Conservation (phyloP, 2,329 filamentous ascomycete species). For the Paecilomyces fulvus region DNA sequence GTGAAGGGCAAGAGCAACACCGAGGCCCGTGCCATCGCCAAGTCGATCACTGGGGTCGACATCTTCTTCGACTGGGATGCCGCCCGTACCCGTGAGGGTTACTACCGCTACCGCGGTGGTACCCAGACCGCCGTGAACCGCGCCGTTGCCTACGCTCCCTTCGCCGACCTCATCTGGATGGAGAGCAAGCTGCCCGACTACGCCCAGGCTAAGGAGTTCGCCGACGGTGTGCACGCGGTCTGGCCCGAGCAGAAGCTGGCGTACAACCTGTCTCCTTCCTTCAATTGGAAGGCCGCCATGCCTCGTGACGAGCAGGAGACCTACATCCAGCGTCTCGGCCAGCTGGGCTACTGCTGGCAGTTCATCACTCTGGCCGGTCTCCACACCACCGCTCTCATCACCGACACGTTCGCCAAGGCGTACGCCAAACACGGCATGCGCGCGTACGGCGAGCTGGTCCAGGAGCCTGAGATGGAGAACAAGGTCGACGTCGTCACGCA, state of each 20-base stretch:
- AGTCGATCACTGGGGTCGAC: constrained; percentile 66
- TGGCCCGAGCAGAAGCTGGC: constrained; percentile 98
- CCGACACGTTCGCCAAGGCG: constrained; percentile 76
- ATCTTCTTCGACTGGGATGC: constrained; percentile 92
- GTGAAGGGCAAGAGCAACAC: constrained; percentile 76
- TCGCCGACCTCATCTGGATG: constrained; percentile 98
- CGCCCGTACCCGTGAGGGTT: constrained; percentile 88
- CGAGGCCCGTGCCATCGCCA: constrained; percentile 74
- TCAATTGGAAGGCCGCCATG: constrained; percentile 99
- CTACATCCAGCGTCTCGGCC: constrained; percentile 82
- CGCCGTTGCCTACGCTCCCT: constrained; percentile 83
- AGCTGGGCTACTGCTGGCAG: constrained; percentile 97
- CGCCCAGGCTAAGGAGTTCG: constrained; percentile 85
- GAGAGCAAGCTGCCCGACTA: constrained; percentile 95
- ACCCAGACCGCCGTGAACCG: constrained; percentile 87
- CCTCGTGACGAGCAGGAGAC: constrained; percentile 86
- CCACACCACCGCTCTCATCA: constrained; percentile 90
- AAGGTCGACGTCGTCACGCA: constrained; percentile 94
- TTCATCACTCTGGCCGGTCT: constrained; percentile 99
- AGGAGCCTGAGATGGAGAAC: constrained; percentile 91
- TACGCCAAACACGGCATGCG: constrained; percentile 82
- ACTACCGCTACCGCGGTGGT: constrained; percentile 85
- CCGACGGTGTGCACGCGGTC: constrained; percentile 82
- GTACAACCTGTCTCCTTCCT: constrained; percentile 96
- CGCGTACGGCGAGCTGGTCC: constrained; percentile 92